Conservation (phyloP, 352 stramenopile species). For the Aphanomyces euteiches region DNA sequence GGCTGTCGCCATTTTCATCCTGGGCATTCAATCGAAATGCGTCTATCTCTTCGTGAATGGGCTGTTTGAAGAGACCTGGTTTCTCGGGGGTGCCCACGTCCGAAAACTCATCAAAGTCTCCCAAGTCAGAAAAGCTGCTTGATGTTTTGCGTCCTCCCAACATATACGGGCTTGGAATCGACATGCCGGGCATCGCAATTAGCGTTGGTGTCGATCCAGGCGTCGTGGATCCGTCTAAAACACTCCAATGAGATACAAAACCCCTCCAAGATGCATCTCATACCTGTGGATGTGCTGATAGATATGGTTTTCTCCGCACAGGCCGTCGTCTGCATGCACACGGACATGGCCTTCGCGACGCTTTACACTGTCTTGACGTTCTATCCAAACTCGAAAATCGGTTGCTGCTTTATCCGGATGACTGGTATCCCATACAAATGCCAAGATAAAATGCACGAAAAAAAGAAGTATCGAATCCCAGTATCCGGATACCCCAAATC, state of each 20-base stretch:
- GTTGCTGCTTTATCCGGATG: slow-evolving; percentile 13
- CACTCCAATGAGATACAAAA: neutral
- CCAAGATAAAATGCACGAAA: neutral
- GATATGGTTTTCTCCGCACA: slow-evolving; percentile 2
- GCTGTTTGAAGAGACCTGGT: slow-evolving; percentile 28
- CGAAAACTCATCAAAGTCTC: slow-evolving; percentile 80
- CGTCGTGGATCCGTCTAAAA: neutral
- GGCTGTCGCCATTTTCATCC: slow-evolving; percentile 14
- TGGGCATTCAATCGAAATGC: slow-evolving; percentile 56
- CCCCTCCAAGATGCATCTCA: neutral
- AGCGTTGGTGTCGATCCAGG: slow-evolving; percentile 20
- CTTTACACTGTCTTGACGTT: neutral
- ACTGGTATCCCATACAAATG: neutral
- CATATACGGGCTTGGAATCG: slow-evolving; percentile 22
- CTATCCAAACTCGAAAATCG: neutral
- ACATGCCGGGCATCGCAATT: neutral
- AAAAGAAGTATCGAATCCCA: neutral
- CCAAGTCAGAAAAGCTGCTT: slow-evolving; percentile 84
- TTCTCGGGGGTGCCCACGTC: slow-evolving; percentile 17
- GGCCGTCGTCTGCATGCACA: neutral
- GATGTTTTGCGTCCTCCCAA: slow-evolving; percentile 56
- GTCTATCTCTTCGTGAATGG: slow-evolving; percentile 69
- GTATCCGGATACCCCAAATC: neutral
- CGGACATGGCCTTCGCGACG: slow-evolving; percentile 12
- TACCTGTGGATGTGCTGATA: slow-evolving; percentile 18